These are phyloP conservation scores for Suillus weaverae DNA, from an alignment of 768 basidiomycete species.

Conservation along the genomic window DNA sequence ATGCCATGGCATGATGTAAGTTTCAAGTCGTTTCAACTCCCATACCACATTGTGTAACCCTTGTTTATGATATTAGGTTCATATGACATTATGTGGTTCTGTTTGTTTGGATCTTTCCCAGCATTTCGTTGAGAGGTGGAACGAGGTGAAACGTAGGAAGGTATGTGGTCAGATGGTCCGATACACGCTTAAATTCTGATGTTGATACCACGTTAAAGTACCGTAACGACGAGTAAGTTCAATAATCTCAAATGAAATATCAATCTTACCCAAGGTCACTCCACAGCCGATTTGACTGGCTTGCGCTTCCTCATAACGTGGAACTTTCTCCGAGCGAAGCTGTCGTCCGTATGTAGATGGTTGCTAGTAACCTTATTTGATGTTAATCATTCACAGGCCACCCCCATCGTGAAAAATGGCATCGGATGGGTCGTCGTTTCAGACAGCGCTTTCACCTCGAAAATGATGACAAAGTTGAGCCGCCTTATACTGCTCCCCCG, in stretches of 20 bases:
- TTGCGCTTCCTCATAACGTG: constrained; percentile 78
- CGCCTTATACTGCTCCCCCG: constrained; percentile 42
- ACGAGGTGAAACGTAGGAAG: constrained; percentile 84
- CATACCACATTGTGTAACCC: constrained; percentile 4
- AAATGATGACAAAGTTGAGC: constrained; percentile 39
- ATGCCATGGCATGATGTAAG: constrained; percentile 98
- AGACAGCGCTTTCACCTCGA: constrained; percentile 63
- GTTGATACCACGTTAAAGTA: constrained; percentile 20
- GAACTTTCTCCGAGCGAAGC: constrained; percentile 63
- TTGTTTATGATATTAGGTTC: constrained; percentile 46
- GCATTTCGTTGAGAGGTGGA: constrained; percentile 93
- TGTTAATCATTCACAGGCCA: constrained; percentile 42
- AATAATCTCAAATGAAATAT: not conserved
- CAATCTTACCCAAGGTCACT: constrained; percentile 11
- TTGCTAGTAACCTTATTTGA: not conserved
- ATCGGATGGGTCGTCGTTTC: constrained; percentile 55
- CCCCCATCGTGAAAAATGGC: constrained; percentile 67
- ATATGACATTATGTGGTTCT: constrained; percentile 81
- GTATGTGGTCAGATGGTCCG: constrained; percentile 32
- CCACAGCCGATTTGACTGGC: constrained; percentile 56
- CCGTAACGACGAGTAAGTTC: constrained; percentile 45
- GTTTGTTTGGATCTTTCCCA: constrained; percentile 89
- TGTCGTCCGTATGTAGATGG: constrained; percentile 48
- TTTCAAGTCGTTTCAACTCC: constrained; percentile 10
- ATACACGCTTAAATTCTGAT: not conserved